Evolutionary conservation across 106 monocot species (phyloP), one percentile per base, ranked within the genome.

Genomic region (Dendrobium catenatum): DNA sequence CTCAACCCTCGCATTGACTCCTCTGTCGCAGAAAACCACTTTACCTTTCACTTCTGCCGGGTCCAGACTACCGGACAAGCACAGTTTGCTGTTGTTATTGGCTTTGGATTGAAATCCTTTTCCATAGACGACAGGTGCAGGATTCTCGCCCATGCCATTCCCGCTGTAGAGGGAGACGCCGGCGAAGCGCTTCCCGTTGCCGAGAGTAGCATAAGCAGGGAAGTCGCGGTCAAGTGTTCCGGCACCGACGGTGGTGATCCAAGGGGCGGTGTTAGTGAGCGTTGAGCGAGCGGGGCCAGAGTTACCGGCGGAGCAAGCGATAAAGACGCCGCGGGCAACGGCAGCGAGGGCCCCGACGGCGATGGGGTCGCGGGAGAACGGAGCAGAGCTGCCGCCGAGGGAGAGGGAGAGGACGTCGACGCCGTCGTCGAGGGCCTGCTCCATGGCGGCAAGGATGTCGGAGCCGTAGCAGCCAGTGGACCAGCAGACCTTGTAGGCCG

Each of bases 121-220:
- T 26, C 68, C 68, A 42, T 86, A 83, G 40, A 86, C 80, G 9
- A 83, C 11, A 1, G 83, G 81, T 2, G 55, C 70, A 51, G 55
- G 22, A 1, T 49, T 68, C 16, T 31, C 42, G 55, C 42, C 76
- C 79, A 80, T 58, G 13, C 80, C 80, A 27, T 46, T 59, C 22
- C 86, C 88, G 22, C 90, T 88, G 78, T 86, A 88, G 46, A 90
- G 88, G 0, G 90, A 90, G 9, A 88, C 86, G 13, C 90, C 90
- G 8, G 84, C 26, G 79, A 77, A 77, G 68, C 68, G 68, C 68
- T 33, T 0, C 29, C 86, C 86, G 31, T 86, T 49, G 18, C 89
- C 86, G 22, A 86, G 84, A 15, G 40, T 74, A 1, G 86, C 84
- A 1, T 29, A 6, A n/a, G 84, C 73, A 0, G 86, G 89, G 42